phyloP scores from a whole-genome alignment of 2,329 filamentous ascomycete genomes.

The Calonectria fujianensis region DNA sequence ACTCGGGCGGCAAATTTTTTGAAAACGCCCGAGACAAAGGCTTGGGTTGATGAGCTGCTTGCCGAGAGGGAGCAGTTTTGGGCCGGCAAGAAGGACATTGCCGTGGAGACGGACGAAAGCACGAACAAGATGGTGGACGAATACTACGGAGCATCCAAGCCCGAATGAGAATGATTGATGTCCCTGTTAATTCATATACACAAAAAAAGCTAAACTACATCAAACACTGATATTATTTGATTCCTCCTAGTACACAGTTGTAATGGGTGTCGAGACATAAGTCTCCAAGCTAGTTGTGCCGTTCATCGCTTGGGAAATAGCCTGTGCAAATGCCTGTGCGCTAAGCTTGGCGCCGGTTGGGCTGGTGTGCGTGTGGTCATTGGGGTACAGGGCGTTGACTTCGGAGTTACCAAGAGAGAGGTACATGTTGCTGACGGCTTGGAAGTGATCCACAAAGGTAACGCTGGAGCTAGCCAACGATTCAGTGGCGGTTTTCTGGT shows the following conservation, averaged over 20 bases:
- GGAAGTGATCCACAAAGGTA: conserved; percentile 76
- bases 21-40: conserved; percentile 83
- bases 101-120: not conserved
- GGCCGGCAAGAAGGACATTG: conserved; percentile 58
- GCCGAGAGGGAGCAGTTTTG: conserved; percentile 85
- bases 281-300: conserved; percentile 53
- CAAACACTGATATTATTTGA: not conserved
- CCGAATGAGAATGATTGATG: not conserved
- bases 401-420: conserved; percentile 67
- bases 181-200: not conserved
- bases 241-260: conserved; percentile 46
- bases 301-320: conserved; percentile 56
- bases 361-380: conserved; percentile 79
- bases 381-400: conserved; percentile 73
- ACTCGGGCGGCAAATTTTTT: conserved; percentile 84
- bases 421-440: conserved; percentile 73
- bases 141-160: conserved; percentile 5
- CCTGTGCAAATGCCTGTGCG: conserved; percentile 71
- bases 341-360: conserved; percentile 73
- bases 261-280: conserved; percentile 54
- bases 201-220: not conserved
- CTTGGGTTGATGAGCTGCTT: conserved; percentile 86
- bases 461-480: conserved; percentile 64
- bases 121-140: conserved; percentile 15
- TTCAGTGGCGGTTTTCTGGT: conserved; percentile 65